A percentile compares a stretch with the other conserved stretches of the same genome.
Evolutionary conservation across 1,284 basidiomycete genomes (phyloP).

Genomic region (Apiotrichum sp.): DNA sequence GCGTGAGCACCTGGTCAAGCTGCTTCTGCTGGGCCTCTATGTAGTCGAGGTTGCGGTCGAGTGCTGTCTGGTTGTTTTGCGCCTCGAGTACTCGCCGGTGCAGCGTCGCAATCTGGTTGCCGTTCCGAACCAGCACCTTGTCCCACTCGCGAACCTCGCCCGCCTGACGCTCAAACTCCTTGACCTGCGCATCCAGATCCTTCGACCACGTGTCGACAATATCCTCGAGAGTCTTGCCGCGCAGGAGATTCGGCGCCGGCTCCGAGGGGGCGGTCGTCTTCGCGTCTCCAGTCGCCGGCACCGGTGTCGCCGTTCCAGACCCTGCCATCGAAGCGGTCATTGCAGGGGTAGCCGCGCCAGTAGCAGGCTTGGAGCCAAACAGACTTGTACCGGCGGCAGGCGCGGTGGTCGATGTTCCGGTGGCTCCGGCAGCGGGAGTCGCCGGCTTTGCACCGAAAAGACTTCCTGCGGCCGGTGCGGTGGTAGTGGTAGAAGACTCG

Average conservation of each 20-base stretch:
- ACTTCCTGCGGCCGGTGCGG: conserved; percentile 1
- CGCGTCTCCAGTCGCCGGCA: conserved; percentile 47
- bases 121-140: conserved; percentile 82
- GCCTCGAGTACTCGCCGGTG: conserved; percentile 71
- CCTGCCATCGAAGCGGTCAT: conserved; percentile 21
- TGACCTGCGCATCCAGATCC: conserved; percentile 78
- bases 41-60: conserved; percentile 66
- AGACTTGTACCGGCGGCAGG: conserved; percentile 11
- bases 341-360: conserved; percentile 14
- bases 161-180: conserved; percentile 82
- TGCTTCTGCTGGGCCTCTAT: conserved; percentile 91
- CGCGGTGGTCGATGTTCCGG: background rate
- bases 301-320: conserved; percentile 23
- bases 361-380: conserved; percentile 2
- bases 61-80: conserved; percentile 56
- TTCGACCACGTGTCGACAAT: conserved; percentile 87
- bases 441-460: conserved; percentile 30
- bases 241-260: conserved; percentile 64
- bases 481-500: conserved; percentile 2
- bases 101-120: conserved; percentile 76
- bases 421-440: conserved; percentile 11
- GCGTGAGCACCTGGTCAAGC: conserved; percentile 67
- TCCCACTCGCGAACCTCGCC: conserved; percentile 95
- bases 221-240: conserved; percentile 91
- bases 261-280: conserved; percentile 49